Evolutionary conservation across 2,329 filamentous ascomycete genomes (phyloP).

Genomic region (Tolypocladium amazonense): DNA sequence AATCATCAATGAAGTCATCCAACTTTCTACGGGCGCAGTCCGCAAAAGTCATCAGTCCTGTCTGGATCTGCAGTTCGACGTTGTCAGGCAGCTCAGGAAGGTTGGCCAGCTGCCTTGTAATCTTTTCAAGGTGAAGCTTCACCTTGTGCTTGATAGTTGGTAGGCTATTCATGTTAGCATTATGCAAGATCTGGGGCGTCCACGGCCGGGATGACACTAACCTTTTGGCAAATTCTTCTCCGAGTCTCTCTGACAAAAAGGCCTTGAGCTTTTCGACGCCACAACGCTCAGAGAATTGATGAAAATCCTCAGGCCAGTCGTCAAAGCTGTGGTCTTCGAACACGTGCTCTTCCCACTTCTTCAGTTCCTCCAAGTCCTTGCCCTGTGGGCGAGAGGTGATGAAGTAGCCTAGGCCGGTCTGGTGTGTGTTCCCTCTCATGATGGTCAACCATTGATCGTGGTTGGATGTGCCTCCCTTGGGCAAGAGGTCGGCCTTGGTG

Average conservation of each 20-base stretch:
- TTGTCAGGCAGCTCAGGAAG: conserved; percentile 61
- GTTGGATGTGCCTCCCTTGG: conserved; percentile 30
- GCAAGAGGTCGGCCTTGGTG: conserved; percentile 72
- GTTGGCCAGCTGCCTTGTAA: conserved; percentile 41
- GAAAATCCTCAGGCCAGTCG: conserved; percentile 39
- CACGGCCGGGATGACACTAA: conserved; percentile 11
- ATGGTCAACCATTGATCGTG: conserved; percentile 50
- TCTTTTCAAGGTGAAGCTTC: conserved; percentile 33
- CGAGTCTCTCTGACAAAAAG: conserved; percentile 41
- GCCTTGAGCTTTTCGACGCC: conserved; percentile 42
- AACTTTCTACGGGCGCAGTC: conserved; percentile 40
- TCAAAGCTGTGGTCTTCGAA: conserved; percentile 30
- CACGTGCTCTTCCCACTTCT: conserved; percentile 39
- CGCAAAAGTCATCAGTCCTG: conserved; percentile 48
- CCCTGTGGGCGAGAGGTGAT: conserved; percentile 59
- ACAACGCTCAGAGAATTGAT: conserved; percentile 34
- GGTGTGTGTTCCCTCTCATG: conserved; percentile 49
- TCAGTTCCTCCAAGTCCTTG: conserved; percentile 41
- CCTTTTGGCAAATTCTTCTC: conserved; percentile 42
- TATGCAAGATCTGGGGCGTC: background rate
- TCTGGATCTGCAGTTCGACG: conserved; percentile 53
- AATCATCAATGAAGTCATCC: conserved; percentile 31
- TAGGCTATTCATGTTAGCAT: conserved; percentile 25
- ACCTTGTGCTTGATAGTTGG: conserved; percentile 44
- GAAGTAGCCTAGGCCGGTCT: conserved; percentile 66